Percentiles rank a stretch among this genome's conserved stretches.
phyloP scores from a whole-genome alignment of 1,284 basidiomycete species.

The Apiotrichum veenhuisii region DNA sequence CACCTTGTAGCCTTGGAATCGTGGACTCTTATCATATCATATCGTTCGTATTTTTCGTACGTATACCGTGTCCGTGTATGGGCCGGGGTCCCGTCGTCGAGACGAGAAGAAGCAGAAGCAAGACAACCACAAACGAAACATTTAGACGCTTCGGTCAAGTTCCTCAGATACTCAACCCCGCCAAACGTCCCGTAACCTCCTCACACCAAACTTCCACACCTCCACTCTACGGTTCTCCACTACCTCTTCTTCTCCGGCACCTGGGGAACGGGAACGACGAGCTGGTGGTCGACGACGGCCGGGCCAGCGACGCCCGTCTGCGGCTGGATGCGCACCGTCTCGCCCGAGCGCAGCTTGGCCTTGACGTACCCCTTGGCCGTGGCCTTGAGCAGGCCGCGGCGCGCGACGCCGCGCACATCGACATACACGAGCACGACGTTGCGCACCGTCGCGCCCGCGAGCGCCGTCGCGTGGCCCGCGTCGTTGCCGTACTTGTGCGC shows the following conservation, averaged over 20 bases:
- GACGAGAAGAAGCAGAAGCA: not conserved
- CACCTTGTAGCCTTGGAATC: no score
- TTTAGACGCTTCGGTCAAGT: no score
- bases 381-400: conserved; percentile 62
- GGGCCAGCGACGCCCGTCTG: conserved; percentile 14
- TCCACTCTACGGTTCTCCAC: no score
- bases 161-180: not conserved
- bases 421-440: conserved; percentile 74
- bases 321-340: conserved; percentile 37
- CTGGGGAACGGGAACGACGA: conserved; percentile 22
- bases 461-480: conserved; percentile 59
- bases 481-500: conserved; percentile 62
- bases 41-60: not conserved
- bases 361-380: conserved; percentile 48
- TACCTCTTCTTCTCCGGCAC: not conserved
- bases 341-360: conserved; percentile 38
- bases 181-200: no score
- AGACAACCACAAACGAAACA: no score
- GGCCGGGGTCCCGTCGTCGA: not conserved
- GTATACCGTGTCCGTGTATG: not conserved
- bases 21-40: no score
- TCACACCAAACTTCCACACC: no score
- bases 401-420: conserved; percentile 66
- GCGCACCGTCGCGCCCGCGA: conserved; percentile 60
- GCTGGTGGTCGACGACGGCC: conserved; percentile 8